Evolutionary conservation across 1,284 basidiomycete genomes (phyloP), one percentile per base, ranked within the genome.

Genomic region (Anthracocystis setariae): DNA sequence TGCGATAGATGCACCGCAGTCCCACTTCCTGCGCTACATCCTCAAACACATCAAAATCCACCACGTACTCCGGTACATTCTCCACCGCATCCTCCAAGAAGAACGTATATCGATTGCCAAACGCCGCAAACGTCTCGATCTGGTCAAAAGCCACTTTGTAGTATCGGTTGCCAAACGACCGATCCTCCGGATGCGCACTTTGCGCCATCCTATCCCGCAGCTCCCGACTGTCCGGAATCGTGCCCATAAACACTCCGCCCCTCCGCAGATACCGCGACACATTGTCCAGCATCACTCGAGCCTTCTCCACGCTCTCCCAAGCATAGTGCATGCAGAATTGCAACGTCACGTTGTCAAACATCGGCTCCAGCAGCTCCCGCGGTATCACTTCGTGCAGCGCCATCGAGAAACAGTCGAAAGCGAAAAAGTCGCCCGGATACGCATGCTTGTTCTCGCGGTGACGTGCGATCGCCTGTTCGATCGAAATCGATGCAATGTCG

Each of bases 321-420:
- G 95, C 96, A 81, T 99, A 98, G 84, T 99, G 96, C 92, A 98
- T 96, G 84, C 95, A 98, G 84, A 99, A 99, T 82, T 99, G 96
- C 90, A 98, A 91, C 2, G 92, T 92, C 20, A 98, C 93, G 48
- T 92, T 92, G 82, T 98, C 94, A 81, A 97, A 97, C 12, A 88
- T 89, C 29, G 72, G 82, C 17, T 84, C 71, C 81, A 87, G 64
- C 86, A 87, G 85, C 15, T 87, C 85, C 0, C 87, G 86, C 0
- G 91, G 86, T n/a, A 97, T 87, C 17, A 87, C 89, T 45, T 88
- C 87, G 9, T 87, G 86, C 40, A 98, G 86, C 2, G 90, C 85
- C 68, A 90, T 86, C 84, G 87, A 69, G 82, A 92, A 98, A 83
- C 94, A 98, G 84, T 99, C 96, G 44, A 94, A 85, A 3, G 92